These are phyloP conservation scores for Ceratobasidium sp. DNA, from an alignment of 1,284 basidiomycete genomes.

Conservation along the genomic window DNA sequence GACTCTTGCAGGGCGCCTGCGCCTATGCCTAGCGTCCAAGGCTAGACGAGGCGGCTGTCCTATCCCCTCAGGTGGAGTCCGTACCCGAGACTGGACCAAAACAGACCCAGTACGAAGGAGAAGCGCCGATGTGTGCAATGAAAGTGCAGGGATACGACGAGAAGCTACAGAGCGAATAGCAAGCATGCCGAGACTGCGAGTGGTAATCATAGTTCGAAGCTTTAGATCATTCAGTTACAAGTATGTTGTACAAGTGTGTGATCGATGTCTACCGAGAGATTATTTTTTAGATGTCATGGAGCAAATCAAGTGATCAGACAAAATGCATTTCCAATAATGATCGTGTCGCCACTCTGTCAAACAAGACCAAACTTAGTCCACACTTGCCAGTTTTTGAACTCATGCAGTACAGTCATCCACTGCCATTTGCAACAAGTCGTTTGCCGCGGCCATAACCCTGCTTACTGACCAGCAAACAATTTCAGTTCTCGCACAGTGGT, in stretches of 20 bases:
- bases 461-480: not conserved
- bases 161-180: conserved; percentile 21
- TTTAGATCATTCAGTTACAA: not conserved
- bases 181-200: conserved; percentile 38
- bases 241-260: too few species aligned
- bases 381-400: not conserved
- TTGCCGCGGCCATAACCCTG: not conserved
- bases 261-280: not conserved
- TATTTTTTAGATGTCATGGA: not conserved
- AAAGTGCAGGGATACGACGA: not conserved
- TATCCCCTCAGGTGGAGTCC: not conserved
- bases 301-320: not conserved
- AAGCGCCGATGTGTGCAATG: conserved; percentile 24
- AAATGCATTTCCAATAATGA: conserved; percentile 21
- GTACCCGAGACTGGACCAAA: not conserved
- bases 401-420: not conserved
- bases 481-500: not conserved
- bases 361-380: not conserved
- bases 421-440: not conserved
- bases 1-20: too few species aligned
- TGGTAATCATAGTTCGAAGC: not conserved
- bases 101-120: not conserved
- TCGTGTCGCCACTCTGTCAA: not conserved
- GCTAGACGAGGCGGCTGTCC: not conserved
- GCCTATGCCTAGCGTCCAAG: not conserved